Percentiles rank a stretch among this genome's conserved stretches.
Evolutionary conservation across 2,329 filamentous ascomycete species (phyloP).

Genomic region (Bipolaris zeicola): DNA sequence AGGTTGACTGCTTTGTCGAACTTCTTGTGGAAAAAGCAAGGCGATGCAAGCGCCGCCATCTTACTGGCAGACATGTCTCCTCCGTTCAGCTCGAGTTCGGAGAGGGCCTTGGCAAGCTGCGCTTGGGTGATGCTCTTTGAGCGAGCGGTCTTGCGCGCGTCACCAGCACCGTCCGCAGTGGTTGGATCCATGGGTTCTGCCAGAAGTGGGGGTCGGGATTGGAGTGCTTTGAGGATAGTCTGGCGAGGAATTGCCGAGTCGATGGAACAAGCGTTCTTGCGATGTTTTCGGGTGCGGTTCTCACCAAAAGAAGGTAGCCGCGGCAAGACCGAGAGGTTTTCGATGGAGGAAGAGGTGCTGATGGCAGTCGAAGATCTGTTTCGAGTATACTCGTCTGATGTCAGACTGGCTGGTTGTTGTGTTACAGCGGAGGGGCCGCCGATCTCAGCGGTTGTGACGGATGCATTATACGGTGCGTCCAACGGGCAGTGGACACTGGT

Average conservation of each 20-base stretch:
- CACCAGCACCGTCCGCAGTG: slow-evolving; percentile 53
- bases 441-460: slow-evolving; percentile 35
- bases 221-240: slow-evolving; percentile 81
- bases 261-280: slow-evolving; percentile 57
- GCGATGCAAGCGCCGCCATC: slow-evolving; percentile 78
- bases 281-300: slow-evolving; percentile 45
- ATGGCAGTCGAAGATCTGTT: slow-evolving; percentile 26
- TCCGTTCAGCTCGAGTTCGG: slow-evolving; percentile 57
- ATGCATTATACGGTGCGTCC: slow-evolving; percentile 35
- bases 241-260: slow-evolving; percentile 72
- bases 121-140: slow-evolving; percentile 51
- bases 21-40: slow-evolving; percentile 96
- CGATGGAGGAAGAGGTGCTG: slow-evolving; percentile 43
- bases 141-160: slow-evolving; percentile 30
- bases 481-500: slow-evolving; percentile 31
- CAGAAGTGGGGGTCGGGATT: slow-evolving; percentile 63
- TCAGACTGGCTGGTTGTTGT: slow-evolving; percentile 21
- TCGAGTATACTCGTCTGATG: slow-evolving; percentile 37
- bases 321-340: slow-evolving; percentile 43
- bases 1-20: slow-evolving; percentile 97
- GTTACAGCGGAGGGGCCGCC: slow-evolving; percentile 36
- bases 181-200: slow-evolving; percentile 68
- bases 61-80: slow-evolving; percentile 48
- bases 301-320: slow-evolving; percentile 46
- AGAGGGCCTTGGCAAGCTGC: slow-evolving; percentile 66